These are phyloP conservation scores for Coelastrella sp. DNA, from an alignment of 139 green algal species.

Conservation along the genomic window DNA sequence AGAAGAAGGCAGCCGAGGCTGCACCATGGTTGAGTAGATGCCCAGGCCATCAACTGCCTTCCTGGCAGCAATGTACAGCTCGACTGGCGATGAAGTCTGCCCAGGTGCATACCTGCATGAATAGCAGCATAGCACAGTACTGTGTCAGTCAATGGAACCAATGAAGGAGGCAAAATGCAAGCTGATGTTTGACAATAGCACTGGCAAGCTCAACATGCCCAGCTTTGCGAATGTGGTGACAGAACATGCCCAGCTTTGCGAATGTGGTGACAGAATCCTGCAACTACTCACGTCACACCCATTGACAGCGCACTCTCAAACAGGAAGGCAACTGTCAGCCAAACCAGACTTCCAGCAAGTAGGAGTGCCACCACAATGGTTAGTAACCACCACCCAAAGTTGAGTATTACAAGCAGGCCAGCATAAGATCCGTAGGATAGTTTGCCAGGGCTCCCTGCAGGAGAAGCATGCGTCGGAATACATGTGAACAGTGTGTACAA, in stretches of 20 bases:
- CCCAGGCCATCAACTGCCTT: not conserved
- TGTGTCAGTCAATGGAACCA: too few species aligned
- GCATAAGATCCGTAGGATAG: slow-evolving; percentile 46
- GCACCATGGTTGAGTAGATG: not conserved
- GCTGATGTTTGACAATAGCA: too few species aligned
- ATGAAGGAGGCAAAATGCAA: not conserved
- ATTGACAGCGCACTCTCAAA: slow-evolving; percentile 22
- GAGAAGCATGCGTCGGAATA: not conserved
- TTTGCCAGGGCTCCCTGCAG: slow-evolving; percentile 31
- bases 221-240: too few species aligned
- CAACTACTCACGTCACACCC: slow-evolving; percentile 32
- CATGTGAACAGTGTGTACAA: not conserved
- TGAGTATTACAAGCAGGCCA: slow-evolving; percentile 26
- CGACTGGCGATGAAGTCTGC: not conserved
- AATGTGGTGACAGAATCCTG: too few species aligned
- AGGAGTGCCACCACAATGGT: slow-evolving; percentile 20
- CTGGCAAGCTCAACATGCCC: too few species aligned
- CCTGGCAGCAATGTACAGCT: not conserved
- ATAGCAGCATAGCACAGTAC: not conserved
- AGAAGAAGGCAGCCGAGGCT: not conserved
- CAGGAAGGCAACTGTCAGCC: slow-evolving; percentile 35
- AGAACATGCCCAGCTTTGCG: too few species aligned
- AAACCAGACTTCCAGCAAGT: slow-evolving; percentile 32
- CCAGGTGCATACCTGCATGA: not conserved
- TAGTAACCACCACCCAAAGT: slow-evolving; percentile 43